Base-by-base conservation (phyloP, 352 stramenopile species). In the Phytophthora melonis region DNA sequence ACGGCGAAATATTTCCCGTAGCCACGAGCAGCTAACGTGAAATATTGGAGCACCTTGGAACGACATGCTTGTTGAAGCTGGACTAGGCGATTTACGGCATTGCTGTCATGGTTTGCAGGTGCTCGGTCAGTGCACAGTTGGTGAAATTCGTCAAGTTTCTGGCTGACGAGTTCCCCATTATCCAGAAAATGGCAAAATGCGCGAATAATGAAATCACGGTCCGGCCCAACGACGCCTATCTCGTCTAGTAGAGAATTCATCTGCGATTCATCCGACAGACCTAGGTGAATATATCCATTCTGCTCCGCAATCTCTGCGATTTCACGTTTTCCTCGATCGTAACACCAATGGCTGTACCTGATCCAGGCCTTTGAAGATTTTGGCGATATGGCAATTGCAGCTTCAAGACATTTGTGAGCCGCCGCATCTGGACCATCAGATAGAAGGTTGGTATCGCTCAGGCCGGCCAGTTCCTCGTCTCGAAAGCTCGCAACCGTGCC, bases 311-410 rank as follows among this genome's bases (percentile, higher is more conserved):
- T 73, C 5, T 59, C 69, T 34, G 84, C 82, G 5, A 93, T 68
- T 52, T 78, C 72, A 7, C 63, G 63, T 36, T 80, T 86, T 13
- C 81, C 83, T 39, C 78, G 81, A 39, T 83, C 69, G 47, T 95
- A 93, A 34, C 81, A 92, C 89, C 89, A 95, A 59, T 93, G 75
- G 65, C 86, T 85, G 53, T 92, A 95, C 25, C 74, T 61, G 49
- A 88, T 62, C 87, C 87, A 95, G 1, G 79, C 82, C 36, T 82
- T 80, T 5, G 75, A 50, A 53, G 81, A 88, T 30, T 67, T 70
- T 32, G 81, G 76, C 1, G 64, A 63, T 19, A 91, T 52, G 11
- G 70, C 45, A 6, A 81, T 82, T 4, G 85, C 87, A 60, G 81
- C 21, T 53, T 73, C 25, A 47, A 80, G 72, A 27, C 77, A 88